phyloP scores from a whole-genome alignment of 2,329 filamentous ascomycete species.

The Chalaropsis ovoidea region DNA sequence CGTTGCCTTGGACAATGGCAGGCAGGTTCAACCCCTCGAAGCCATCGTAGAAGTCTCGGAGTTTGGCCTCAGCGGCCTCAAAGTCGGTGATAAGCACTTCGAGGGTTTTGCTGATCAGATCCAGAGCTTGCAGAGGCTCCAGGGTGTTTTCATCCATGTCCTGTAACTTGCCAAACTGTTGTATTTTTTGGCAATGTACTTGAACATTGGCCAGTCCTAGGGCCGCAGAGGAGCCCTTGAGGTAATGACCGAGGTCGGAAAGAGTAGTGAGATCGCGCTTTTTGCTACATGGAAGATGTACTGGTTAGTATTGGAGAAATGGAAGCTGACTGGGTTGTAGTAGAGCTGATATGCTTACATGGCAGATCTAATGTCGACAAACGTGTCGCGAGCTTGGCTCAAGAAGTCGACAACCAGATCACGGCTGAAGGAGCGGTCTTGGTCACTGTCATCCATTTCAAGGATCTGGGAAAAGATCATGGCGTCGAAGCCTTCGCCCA shows the following conservation, averaged over 20 bases:
- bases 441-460: conserved; percentile 91
- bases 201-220: conserved; percentile 83
- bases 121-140: conserved; percentile 60
- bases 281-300: conserved; percentile 40
- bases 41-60: conserved; percentile 54
- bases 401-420: conserved; percentile 90
- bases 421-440: conserved; percentile 75
- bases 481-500: conserved; percentile 67
- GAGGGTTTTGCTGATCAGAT: conserved; percentile 60
- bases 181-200: conserved; percentile 92
- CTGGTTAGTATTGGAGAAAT: neutral
- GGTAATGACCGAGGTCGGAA: conserved; percentile 81
- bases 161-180: conserved; percentile 77
- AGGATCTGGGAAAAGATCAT: conserved; percentile 87
- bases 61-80: conserved; percentile 55
- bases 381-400: conserved; percentile 78
- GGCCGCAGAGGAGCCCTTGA: conserved; percentile 94
- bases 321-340: neutral
- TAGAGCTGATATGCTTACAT: conserved; percentile 57
- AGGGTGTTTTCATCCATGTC: conserved; percentile 61
- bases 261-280: conserved; percentile 60
- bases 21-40: conserved; percentile 7
- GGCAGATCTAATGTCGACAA: conserved; percentile 68
- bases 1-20: neutral
- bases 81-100: conserved; percentile 66